Base-by-base conservation (phyloP, 2,329 filamentous ascomycete species). In the Lasiodiplodia hormozganensis region DNA sequence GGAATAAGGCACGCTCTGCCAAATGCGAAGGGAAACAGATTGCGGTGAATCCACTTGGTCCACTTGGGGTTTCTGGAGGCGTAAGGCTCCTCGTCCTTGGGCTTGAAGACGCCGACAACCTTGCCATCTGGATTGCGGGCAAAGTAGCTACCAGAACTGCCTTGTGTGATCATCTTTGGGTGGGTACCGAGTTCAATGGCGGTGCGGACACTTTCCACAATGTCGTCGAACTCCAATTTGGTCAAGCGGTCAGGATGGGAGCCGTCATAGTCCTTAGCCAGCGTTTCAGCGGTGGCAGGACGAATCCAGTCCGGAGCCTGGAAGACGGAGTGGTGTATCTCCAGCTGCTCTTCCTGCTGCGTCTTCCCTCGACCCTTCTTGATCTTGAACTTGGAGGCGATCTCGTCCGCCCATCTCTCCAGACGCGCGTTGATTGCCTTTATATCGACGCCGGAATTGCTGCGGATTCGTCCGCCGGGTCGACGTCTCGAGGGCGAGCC, bases 31-130 rank as follows among this genome's bases (percentile, higher is more conserved):
- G 96, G 96, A 74, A 99, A 98, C 72, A 99, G 79, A 78, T 99
- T 99, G 71, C 96, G 87, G 80, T 99, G 96, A 83, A 99, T 94
- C 96, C 96, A 99, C 82, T 99, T 99, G 74, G 96, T 98, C 95
- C 95, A 98, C 79, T 99, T 99, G 6, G 96, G 96, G 77, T 99
- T 99, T 73, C 93, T 92, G 38, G 93, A 96, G 1, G 96, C 96
- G 77, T 97, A 99, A 0, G 96, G 96, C 80, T 99, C 96, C 82
- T 99, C 96, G 74, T 99, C 96, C 82, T 99, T 99, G 52, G 96
- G 96, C 80, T 99, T 99, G 83, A 99, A 99, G 4, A 99, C 96
- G 43, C 94, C 96, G 4, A 99, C 93, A 18, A 97, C 93, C 82
- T 97, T 97, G 64, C 96, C 96, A 68, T 95, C 91, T 1, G 88